These are phyloP conservation scores for Lipomyces orientalis DNA, from an alignment of 805 yeast genomes.

Conservation along the genomic window DNA sequence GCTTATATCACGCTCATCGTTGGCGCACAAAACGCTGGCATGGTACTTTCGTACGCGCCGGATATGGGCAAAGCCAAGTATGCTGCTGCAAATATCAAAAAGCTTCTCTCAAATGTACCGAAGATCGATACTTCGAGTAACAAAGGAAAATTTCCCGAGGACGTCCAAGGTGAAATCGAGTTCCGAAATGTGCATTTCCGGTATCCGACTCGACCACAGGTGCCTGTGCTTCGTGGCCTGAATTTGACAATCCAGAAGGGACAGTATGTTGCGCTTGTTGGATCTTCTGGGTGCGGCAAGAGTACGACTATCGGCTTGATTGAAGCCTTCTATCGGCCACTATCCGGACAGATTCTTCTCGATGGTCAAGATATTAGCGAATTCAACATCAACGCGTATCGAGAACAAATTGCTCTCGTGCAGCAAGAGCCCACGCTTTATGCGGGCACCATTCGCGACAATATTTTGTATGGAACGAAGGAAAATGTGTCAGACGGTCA, in stretches of 20 bases:
- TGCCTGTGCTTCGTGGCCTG: constrained; percentile 41
- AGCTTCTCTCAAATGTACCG: constrained; percentile 46
- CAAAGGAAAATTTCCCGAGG: constrained; percentile 38
- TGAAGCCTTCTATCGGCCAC: constrained; percentile 43
- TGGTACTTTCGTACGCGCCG: constrained; percentile 50
- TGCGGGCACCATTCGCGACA: constrained; percentile 80
- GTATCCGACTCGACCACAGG: constrained; percentile 44
- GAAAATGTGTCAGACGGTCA: constrained; percentile 47
- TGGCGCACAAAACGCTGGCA: constrained; percentile 52
- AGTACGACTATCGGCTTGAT: constrained; percentile 57
- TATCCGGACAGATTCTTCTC: constrained; percentile 28
- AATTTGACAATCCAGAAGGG: constrained; percentile 65
- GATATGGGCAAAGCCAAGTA: constrained; percentile 52
- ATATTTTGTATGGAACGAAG: constrained; percentile 55
- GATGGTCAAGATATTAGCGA: constrained; percentile 32
- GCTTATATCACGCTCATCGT: constrained; percentile 49
- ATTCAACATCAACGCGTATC: constrained; percentile 55
- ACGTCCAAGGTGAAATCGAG: constrained; percentile 56
- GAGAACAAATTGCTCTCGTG: constrained; percentile 64
- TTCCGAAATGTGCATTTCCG: constrained; percentile 50
- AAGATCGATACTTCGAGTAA: constrained; percentile 45
- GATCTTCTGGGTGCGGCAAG: constrained; percentile 70
- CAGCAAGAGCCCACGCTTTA: constrained; percentile 67
- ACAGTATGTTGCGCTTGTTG: constrained; percentile 87
- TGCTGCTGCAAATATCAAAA: constrained; percentile 46